Base-by-base conservation (phyloP, 371 early-diverging fungal genomes). In the Apophysomyces ossiformis region DNA sequence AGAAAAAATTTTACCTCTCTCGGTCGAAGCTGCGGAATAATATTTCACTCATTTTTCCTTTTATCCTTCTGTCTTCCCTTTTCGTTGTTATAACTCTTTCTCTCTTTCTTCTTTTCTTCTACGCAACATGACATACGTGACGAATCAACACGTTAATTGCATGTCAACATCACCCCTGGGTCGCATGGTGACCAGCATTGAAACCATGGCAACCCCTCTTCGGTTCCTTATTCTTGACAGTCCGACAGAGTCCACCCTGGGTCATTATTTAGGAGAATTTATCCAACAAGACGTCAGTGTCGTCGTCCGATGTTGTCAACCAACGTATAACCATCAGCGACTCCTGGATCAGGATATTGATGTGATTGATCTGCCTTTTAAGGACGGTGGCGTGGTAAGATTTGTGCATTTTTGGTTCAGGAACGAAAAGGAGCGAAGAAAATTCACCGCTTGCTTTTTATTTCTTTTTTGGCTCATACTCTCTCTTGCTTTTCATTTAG, bases 221-320 rank as follows among this genome's bases (percentile, higher is more conserved):
- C 87, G 91, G 5, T 95, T 94, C 74, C 75, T 96, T 41, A 90
- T 96, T 60, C 84, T 93, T 66, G 95, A 95, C 70, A 89, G 92
- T 56, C 95, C 96, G 5, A 90, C 95, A 26, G 90, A 92, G 72
- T 77, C 87, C 60, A 93, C 88, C 9, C 69, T 95, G 36, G 79
- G 85, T 1, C 74, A 87, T 15, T 96, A 96, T 64, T 63, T 91
- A 13, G 81, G 84, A 74, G 91, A 94, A 70, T 81, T 95, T 70
- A 74, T 80, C 38, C 74, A 84, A 44, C 81, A 88, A 58, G 75
- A 87, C 64, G 95, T 94, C 37, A 88, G 90, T 1, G 92, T 92
- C 43, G 92, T 96, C 6, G 94, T 94, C 15, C 63, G 76, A 3
- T 76, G 76, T 18, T 95, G 95, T 74, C 93, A 95, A 72, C 93